phyloP scores from a whole-genome alignment of 345 rosid species.

The Acer saccharum region DNA sequence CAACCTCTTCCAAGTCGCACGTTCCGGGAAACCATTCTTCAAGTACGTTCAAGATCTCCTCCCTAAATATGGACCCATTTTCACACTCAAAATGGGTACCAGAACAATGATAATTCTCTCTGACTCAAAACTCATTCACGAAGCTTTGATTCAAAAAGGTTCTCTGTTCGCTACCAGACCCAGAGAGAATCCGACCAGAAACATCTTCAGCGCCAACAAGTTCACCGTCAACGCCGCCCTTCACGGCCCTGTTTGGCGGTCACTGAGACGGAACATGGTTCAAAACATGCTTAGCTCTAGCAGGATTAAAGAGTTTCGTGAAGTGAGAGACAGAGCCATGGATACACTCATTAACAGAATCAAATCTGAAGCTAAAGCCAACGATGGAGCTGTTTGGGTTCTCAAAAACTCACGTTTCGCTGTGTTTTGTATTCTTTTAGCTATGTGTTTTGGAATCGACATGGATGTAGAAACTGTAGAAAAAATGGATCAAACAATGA shows the following conservation, averaged over 20 bases:
- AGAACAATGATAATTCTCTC: conserved; percentile 68
- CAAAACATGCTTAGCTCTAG: conserved; percentile 83
- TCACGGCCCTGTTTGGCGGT: conserved; percentile 86
- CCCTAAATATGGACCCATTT: conserved; percentile 61
- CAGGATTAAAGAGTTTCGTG: conserved; percentile 61
- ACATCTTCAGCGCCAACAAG: conserved; percentile 86
- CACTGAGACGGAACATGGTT: conserved; percentile 88
- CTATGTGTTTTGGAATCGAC: conserved; percentile 80
- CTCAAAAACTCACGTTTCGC: conserved; percentile 77
- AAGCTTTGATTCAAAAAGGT: conserved; percentile 74
- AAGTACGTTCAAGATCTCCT: conserved; percentile 57
- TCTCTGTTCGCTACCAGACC: conserved; percentile 69
- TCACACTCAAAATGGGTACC: conserved; percentile 82
- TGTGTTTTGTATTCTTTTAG: conserved; percentile 60
- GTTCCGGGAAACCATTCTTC: conserved; percentile 77
- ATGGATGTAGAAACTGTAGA: conserved; percentile 71
- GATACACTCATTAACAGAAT: conserved; percentile 58
- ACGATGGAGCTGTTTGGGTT: conserved; percentile 56
- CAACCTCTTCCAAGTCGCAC: conserved; percentile 76
- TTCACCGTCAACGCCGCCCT: conserved; percentile 87
- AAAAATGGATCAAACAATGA: conserved; percentile 69
- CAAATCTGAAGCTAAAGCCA: conserved; percentile 43
- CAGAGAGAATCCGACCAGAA: conserved; percentile 76
- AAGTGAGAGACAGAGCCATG: conserved; percentile 57
- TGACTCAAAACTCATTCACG: conserved; percentile 67